A percentile compares a stretch with the other conserved stretches of the same genome.
Conservation (phyloP, 2,329 filamentous ascomycete species). For the Alternaria sp. region DNA sequence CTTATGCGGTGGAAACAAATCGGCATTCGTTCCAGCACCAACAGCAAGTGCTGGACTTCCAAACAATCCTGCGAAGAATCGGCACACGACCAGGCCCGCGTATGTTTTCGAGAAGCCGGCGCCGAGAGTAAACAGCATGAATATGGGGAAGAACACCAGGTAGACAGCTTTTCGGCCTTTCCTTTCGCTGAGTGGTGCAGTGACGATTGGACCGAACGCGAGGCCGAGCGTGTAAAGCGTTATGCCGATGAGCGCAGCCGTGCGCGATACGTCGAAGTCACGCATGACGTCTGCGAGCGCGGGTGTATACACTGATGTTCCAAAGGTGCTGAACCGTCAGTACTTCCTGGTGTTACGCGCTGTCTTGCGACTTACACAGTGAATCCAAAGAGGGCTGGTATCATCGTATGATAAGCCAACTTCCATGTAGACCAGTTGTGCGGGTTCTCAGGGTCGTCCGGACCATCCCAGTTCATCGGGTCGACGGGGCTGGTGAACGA, state of each 20-base stretch:
- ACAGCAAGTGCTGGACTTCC: slow-evolving; percentile 63
- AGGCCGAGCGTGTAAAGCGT: slow-evolving; percentile 67
- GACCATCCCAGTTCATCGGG: slow-evolving; percentile 39
- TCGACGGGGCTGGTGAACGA: neutral
- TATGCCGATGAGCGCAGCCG: slow-evolving; percentile 64
- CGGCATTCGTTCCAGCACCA: slow-evolving; percentile 51
- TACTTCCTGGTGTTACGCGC: neutral
- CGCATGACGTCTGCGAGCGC: slow-evolving; percentile 55
- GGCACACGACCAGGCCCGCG: slow-evolving; percentile 58
- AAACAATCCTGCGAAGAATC: slow-evolving; percentile 76
- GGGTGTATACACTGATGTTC: slow-evolving; percentile 62
- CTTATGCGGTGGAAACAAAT: slow-evolving; percentile 44
- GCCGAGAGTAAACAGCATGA: slow-evolving; percentile 63
- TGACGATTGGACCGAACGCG: slow-evolving; percentile 64
- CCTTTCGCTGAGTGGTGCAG: slow-evolving; percentile 65
- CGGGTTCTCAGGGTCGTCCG: slow-evolving; percentile 47
- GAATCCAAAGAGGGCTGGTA: slow-evolving; percentile 46
- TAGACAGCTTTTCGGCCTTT: slow-evolving; percentile 64
- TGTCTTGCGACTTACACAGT: slow-evolving; percentile 36
- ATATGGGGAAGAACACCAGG: slow-evolving; percentile 53
- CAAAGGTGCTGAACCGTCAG: slow-evolving; percentile 54
- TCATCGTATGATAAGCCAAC: slow-evolving; percentile 40
- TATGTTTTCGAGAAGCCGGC: slow-evolving; percentile 60
- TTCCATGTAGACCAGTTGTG: slow-evolving; percentile 46
- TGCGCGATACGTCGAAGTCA: slow-evolving; percentile 62